Conservation (phyloP, 768 basidiomycete species). For the Pulveroboletus sp. region DNA sequence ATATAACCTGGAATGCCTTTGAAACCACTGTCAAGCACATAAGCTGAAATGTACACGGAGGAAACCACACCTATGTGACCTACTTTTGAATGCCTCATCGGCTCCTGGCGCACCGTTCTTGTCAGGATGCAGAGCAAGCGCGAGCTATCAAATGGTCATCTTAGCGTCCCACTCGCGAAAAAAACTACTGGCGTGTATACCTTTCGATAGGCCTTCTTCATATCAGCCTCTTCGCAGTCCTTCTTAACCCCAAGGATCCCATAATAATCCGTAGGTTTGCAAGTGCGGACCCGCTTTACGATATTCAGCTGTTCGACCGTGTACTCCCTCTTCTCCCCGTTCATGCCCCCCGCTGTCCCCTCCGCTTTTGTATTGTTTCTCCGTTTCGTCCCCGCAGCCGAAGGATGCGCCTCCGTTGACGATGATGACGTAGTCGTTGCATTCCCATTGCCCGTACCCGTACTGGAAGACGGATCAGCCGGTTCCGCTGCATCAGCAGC, state of each 20-base stretch:
- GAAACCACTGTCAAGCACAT: slow-evolving; percentile 71
- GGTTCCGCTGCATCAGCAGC: slow-evolving; percentile 37
- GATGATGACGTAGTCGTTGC: slow-evolving; percentile 42
- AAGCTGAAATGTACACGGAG: not conserved
- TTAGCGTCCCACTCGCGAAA: slow-evolving; percentile 7
- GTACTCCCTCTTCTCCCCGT: slow-evolving; percentile 77
- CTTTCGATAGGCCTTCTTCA: slow-evolving; percentile 97
- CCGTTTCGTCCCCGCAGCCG: slow-evolving; percentile 66
- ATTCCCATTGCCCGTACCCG: slow-evolving; percentile 30
- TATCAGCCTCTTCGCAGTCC: slow-evolving; percentile 77
- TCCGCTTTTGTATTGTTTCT: slow-evolving; percentile 41
- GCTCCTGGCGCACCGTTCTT: slow-evolving; percentile 98
- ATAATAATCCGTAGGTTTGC: slow-evolving; percentile 90
- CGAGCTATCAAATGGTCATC: slow-evolving; percentile 48
- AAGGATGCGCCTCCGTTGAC: slow-evolving; percentile 64
- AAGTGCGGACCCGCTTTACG: slow-evolving; percentile 80
- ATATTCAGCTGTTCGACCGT: slow-evolving; percentile 78
- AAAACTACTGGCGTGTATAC: slow-evolving; percentile 40
- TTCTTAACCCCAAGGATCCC: slow-evolving; percentile 79
- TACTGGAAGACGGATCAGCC: slow-evolving; percentile 37
- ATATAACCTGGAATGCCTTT: slow-evolving; percentile 94
- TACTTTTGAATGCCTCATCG: slow-evolving; percentile 97
- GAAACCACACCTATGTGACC: slow-evolving; percentile 25
- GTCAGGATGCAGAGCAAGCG: slow-evolving; percentile 85
- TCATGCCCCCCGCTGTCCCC: slow-evolving; percentile 58